A percentile compares a stretch with the other conserved stretches of the same genome.
Conservation (phyloP, 2,329 filamentous ascomycete species). For the Drechslera avenae region DNA sequence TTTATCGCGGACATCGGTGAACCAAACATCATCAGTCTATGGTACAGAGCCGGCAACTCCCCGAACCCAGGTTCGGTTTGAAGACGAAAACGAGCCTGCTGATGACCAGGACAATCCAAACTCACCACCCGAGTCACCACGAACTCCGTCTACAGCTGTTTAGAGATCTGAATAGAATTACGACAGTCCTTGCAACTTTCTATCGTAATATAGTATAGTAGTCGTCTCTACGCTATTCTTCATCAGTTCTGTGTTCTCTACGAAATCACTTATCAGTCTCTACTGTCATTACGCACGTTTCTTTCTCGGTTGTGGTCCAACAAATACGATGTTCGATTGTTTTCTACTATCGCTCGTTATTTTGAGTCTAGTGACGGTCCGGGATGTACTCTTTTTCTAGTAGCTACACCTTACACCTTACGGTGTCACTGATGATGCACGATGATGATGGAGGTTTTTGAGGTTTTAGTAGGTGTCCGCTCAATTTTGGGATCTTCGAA, state of each 20-base stretch:
- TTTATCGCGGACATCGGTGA: slow-evolving; percentile 3
- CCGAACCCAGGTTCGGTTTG: neutral
- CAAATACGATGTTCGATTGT: neutral
- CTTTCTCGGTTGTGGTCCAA: neutral
- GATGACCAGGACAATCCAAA: neutral
- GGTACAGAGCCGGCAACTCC: slow-evolving; percentile 1
- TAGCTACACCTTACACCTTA: too few relatives aligned
- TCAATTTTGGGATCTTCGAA: too few relatives aligned
- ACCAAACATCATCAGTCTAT: slow-evolving; percentile 2
- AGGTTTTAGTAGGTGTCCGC: too few relatives aligned
- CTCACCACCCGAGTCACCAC: neutral
- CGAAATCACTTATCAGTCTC: neutral
- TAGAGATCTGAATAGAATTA: neutral
- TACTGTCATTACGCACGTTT: neutral
- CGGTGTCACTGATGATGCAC: too few relatives aligned
- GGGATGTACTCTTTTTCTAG: neutral
- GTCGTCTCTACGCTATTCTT: too few relatives aligned
- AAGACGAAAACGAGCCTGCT: neutral
- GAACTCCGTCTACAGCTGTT: neutral
- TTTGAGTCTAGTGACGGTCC: neutral
- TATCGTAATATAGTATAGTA: neutral
- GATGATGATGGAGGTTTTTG: too few relatives aligned
- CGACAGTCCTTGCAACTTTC: neutral
- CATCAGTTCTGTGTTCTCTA: too few relatives aligned
- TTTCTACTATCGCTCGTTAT: neutral